These are phyloP conservation scores for Inga laurina DNA, from an alignment of 306 rosid genomes.

Conservation along the genomic window DNA sequence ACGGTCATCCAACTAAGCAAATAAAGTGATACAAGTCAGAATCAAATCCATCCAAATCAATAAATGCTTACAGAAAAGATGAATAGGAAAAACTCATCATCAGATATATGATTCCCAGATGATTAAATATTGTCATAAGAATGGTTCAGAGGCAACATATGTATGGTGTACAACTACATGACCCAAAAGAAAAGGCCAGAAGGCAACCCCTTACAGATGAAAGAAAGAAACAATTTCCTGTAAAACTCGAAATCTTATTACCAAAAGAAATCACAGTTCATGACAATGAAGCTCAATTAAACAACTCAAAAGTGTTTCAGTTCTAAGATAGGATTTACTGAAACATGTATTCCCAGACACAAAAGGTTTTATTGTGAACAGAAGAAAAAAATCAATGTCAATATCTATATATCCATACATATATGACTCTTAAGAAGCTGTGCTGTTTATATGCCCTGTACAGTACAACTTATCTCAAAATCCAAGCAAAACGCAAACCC, in stretches of 20 bases:
- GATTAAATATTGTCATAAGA: slow-evolving; percentile 9
- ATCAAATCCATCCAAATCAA: slow-evolving; percentile 7
- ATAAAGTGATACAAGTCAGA: slow-evolving; percentile 38
- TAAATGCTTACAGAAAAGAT: slow-evolving; percentile 8
- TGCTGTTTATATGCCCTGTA: neutral
- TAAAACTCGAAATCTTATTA: neutral
- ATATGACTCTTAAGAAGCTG: neutral
- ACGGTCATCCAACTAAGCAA: slow-evolving; percentile 89
- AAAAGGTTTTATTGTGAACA: neutral
- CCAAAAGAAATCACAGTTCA: neutral
- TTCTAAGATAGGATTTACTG: neutral
- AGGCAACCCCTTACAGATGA: neutral
- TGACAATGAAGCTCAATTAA: neutral
- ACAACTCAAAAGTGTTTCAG: slow-evolving; percentile 3
- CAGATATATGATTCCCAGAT: slow-evolving; percentile 1
- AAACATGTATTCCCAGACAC: neutral
- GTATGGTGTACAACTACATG: neutral
- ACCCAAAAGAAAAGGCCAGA: slow-evolving; percentile 8
- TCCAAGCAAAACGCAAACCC: neutral
- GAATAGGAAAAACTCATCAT: neutral
- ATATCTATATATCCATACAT: neutral
- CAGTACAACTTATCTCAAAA: neutral
- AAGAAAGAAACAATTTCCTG: neutral
- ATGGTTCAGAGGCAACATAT: neutral
- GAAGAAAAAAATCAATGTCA: neutral